Base-by-base conservation (phyloP, 352 stramenopile species). In the Globisporangium spinosum region DNA sequence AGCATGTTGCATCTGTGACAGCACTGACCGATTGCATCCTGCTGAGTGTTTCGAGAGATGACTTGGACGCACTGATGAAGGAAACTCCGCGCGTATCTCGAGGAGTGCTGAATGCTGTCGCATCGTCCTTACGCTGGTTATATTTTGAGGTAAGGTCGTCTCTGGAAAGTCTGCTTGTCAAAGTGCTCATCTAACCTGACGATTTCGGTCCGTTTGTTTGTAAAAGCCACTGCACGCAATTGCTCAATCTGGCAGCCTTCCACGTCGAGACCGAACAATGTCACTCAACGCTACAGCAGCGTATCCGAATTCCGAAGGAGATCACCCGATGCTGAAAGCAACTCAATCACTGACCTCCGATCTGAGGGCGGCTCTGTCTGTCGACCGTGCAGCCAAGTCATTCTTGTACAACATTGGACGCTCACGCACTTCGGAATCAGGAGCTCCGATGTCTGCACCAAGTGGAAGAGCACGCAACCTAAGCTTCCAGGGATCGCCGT, bases 41-140 rank as follows among this genome's bases (percentile, higher is more conserved):
- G 13, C 70, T 96, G n/a, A 88, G 77, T 27, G 89, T 96, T 12
- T 88, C 81, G 9, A 77, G 85, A 5, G 73, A 82, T 43, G 80
- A 88, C 29, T 69, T 96, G 43, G 82, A 93, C 15, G 75, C 80
- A 0, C 69, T 96, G 34, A 94, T 96, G 27, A 84, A 84, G 51
- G 79, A 89, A 45, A 93, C 79, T 6, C 79, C 80, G 0, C 77
- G 82, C 15, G 79, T 96, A 3, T 92, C 88, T 0, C 69, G 82
- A 67, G 88, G 88, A 22, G 86, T 94, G n/a, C 64, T 96, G 3
- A 90, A 91, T 58, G 84, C 87, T 0, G 83, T 96, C 23, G 87
- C 86, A 2, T 93, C 84, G 0, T 81, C 87, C 8, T 67, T 95
- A 38, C 81, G 83, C 9, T 87, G 84, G 70, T 69, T 93, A 7